Conservation (phyloP, 2,329 filamentous ascomycete genomes). For the Aspergillus hiratsukae region DNA sequence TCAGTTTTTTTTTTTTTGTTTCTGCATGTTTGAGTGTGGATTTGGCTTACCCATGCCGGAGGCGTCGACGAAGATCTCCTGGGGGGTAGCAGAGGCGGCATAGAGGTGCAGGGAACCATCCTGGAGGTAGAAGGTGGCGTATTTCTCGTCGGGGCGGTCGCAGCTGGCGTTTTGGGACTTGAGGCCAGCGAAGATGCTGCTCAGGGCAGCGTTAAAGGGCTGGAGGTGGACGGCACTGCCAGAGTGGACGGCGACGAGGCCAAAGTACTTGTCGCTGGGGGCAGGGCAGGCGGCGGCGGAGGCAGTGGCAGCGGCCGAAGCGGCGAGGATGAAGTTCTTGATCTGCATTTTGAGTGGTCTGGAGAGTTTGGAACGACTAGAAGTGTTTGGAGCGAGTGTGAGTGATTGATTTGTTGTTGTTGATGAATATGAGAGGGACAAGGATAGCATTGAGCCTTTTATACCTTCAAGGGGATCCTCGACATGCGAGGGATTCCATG, state of each 20-base stretch:
- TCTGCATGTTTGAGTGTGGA: not conserved
- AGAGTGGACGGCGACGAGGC: conserved; percentile 49
- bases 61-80: conserved; percentile 52
- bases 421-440: not conserved
- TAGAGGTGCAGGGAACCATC: conserved; percentile 49
- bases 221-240: conserved; percentile 48
- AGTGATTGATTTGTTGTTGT: not conserved
- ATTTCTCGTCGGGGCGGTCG: conserved; percentile 30
- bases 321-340: conserved; percentile 22
- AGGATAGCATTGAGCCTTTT: not conserved
- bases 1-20: conserved; percentile 2
- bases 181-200: conserved; percentile 44
- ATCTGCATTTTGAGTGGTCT: conserved; percentile 23
- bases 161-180: conserved; percentile 49
- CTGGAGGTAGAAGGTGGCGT: conserved; percentile 50
- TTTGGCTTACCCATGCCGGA: conserved; percentile 53
- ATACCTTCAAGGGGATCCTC: not conserved
- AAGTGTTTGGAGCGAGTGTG: not conserved
- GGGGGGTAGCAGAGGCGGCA: conserved; percentile 39
- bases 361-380: not conserved
- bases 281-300: conserved; percentile 14
- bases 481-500: not conserved
- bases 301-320: conserved; percentile 29
- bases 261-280: conserved; percentile 32
- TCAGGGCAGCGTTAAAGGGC: conserved; percentile 42